These are phyloP conservation scores for Acer saccharum DNA, from an alignment of 345 rosid species.

Conservation along the genomic window DNA sequence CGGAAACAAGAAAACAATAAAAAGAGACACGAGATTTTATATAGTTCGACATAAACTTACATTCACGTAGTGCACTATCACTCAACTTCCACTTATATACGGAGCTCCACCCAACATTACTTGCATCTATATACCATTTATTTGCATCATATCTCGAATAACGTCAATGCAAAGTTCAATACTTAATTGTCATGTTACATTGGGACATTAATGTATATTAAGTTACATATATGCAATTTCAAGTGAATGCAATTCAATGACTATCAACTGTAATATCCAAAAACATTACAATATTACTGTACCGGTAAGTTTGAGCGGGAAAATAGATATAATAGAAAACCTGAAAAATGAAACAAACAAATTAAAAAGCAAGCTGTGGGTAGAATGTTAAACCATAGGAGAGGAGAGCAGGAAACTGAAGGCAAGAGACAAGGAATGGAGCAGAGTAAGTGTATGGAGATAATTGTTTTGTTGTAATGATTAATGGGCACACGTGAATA, in stretches of 20 bases:
- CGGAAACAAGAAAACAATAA: too few relatives aligned
- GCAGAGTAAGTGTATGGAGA: constrained; percentile 41
- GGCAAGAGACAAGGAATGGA: constrained; percentile 43
- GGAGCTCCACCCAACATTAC: too few relatives aligned
- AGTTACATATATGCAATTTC: too few relatives aligned
- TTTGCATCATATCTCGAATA: background rate
- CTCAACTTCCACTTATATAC: too few relatives aligned
- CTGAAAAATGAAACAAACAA: background rate
- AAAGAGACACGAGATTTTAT: too few relatives aligned
- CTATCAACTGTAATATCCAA: background rate
- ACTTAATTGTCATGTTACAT: background rate
- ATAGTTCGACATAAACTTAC: too few relatives aligned
- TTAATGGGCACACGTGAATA: constrained; percentile 62
- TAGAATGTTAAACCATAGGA: constrained; percentile 4
- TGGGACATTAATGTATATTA: too few relatives aligned
- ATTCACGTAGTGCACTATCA: too few relatives aligned
- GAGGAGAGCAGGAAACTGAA: constrained; percentile 11
- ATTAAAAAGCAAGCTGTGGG: background rate
- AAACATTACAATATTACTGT: background rate
- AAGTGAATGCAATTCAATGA: background rate
- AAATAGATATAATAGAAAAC: background rate
- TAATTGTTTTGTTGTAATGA: constrained; percentile 63
- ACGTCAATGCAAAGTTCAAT: background rate
- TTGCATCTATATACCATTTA: too few relatives aligned
- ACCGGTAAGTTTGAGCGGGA: background rate